These are phyloP conservation scores for Leishmania major DNA, from an alignment of 208 protist genomes.

Conservation along the genomic window DNA sequence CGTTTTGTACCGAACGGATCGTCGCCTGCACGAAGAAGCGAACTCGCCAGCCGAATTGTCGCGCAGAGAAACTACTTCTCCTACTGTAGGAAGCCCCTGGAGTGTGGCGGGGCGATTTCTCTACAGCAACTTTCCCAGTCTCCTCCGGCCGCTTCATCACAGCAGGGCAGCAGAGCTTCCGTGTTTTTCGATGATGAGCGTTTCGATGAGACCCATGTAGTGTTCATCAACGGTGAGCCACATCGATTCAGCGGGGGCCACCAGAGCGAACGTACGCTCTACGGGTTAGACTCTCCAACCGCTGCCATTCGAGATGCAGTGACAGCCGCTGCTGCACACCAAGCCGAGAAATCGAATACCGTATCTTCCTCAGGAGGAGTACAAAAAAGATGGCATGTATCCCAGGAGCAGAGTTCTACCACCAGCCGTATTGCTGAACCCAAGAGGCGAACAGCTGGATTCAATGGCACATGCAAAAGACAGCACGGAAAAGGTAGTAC, in stretches of 20 bases:
- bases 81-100: slow-evolving; percentile 6
- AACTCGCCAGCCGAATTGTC: slow-evolving; percentile 12
- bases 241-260: not conserved
- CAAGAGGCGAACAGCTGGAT: not conserved
- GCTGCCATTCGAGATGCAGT: slow-evolving; percentile 14
- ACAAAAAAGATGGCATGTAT: not conserved
- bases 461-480: not conserved
- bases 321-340: not conserved
- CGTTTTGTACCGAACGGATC: slow-evolving; percentile 7
- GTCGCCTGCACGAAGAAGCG: slow-evolving; percentile 9
- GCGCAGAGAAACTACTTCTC: slow-evolving; percentile 3
- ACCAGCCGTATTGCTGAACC: too few species aligned
- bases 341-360: not conserved
- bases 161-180: not conserved
- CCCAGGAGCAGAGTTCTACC: not conserved
- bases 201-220: not conserved
- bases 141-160: not conserved
- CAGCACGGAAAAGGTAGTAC: not conserved
- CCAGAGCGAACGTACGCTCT: slow-evolving; percentile 5
- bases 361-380: not conserved
- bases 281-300: slow-evolving; percentile 12
- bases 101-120: slow-evolving; percentile 2
- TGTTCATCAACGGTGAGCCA: slow-evolving; percentile 20
- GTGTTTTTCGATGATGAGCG: slow-evolving; percentile 25
- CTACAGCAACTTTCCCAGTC: not conserved